A percentile compares a stretch with the other conserved stretches of the same genome.
Evolutionary conservation across 345 rosid species (phyloP).

Genomic region (Brassica cretica): DNA sequence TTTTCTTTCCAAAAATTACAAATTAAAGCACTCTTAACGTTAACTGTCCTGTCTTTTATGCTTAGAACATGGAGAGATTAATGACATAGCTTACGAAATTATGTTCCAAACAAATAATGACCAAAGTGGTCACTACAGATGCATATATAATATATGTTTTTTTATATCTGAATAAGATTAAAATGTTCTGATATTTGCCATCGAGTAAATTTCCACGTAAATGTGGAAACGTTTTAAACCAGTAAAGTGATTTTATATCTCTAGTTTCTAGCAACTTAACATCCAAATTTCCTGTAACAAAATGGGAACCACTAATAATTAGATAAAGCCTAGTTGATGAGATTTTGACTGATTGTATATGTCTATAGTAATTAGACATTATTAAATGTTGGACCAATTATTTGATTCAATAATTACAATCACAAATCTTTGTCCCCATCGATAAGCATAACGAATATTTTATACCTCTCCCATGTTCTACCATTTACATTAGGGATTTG

Average conservation of each 20-base stretch:
- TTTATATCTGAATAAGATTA: background rate
- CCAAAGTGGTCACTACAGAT: background rate
- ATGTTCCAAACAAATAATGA: background rate
- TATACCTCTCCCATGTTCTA: constrained; percentile 22
- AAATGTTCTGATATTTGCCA: background rate
- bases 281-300: constrained; percentile 8
- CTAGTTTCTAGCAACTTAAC: constrained; percentile 1
- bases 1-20: background rate
- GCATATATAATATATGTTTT: background rate
- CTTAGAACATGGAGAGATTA: constrained; percentile 31
- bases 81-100: background rate
- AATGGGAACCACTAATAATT: constrained; percentile 17
- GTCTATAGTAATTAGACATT: constrained; percentile 13
- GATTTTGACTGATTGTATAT: constrained; percentile 10
- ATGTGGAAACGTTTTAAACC: background rate
- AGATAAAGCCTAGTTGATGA: constrained; percentile 13
- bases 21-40: background rate
- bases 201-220: background rate
- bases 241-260: background rate
- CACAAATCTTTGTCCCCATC: constrained; percentile 30
- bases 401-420: constrained; percentile 22
- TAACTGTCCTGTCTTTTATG: constrained; percentile 1
- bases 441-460: constrained; percentile 22
- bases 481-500: constrained; percentile 9
- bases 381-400: constrained; percentile 27